Conservation (phyloP, 176 grass and related monocot species). For the Cocos nucifera region DNA sequence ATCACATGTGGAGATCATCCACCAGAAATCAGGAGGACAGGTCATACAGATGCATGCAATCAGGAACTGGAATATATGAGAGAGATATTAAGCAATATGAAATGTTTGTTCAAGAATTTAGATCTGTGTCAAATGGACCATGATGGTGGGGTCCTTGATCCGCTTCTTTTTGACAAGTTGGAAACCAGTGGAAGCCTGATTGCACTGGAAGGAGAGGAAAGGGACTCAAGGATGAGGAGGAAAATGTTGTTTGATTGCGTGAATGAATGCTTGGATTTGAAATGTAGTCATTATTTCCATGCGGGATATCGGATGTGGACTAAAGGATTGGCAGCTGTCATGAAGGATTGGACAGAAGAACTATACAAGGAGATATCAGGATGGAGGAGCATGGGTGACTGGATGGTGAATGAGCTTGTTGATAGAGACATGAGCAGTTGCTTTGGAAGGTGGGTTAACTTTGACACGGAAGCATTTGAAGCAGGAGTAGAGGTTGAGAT, state of each 20-base stretch:
- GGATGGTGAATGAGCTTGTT: constrained; percentile 87
- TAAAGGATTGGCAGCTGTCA: constrained; percentile 42
- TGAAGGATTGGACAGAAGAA: constrained; percentile 46
- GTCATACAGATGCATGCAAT: constrained; percentile 24
- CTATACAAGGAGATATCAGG: constrained; percentile 65
- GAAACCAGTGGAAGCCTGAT: constrained; percentile 22
- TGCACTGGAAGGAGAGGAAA: constrained; percentile 30
- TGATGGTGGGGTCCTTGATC: constrained; percentile 34
- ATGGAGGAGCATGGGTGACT: constrained; percentile 55
- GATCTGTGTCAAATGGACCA: constrained; percentile 26
- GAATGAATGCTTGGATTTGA: constrained; percentile 51
- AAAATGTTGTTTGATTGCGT: constrained; percentile 69
- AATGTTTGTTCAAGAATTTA: constrained; percentile 11
- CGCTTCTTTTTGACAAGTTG: constrained; percentile 40
- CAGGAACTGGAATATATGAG: constrained; percentile 61
- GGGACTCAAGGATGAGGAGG: constrained; percentile 31
- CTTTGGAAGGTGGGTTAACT: constrained; percentile 77
- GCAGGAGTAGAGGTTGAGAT: constrained; percentile 40
- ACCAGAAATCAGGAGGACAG: constrained; percentile 52
- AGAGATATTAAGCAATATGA: constrained; percentile 39
- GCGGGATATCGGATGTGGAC: constrained; percentile 64
- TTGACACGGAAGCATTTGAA: constrained; percentile 60
- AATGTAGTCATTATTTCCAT: constrained; percentile 57
- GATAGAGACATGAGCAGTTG: constrained; percentile 75
- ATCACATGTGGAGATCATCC: constrained; percentile 27